Evolutionary conservation across 192 early-diverging fungal species (phyloP).

Genomic region (Pilobolus umbonatus): DNA sequence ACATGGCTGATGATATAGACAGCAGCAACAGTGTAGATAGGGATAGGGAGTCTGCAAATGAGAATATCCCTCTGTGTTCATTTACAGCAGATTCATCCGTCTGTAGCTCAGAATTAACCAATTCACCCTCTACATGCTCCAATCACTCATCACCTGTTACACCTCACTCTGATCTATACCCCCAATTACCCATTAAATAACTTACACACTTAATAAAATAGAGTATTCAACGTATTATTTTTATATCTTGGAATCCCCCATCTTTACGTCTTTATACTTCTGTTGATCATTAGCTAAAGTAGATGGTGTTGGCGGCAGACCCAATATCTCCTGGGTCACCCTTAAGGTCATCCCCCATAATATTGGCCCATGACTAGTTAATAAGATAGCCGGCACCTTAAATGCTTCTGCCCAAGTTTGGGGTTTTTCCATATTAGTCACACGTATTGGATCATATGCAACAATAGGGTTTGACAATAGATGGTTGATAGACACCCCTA

Average conservation of each 20-base stretch:
- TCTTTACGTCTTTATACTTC: neutral
- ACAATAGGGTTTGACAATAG: neutral
- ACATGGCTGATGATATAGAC: neutral
- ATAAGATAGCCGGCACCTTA: neutral
- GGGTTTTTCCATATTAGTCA: neutral
- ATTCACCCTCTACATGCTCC: conserved; percentile 13
- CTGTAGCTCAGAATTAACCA: too few relatives aligned
- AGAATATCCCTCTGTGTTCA: too few relatives aligned
- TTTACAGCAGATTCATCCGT: too few relatives aligned
- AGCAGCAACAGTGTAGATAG: neutral
- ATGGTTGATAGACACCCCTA: conserved; percentile 14
- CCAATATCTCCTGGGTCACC: conserved; percentile 25
- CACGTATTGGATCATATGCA: neutral
- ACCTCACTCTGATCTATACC: neutral
- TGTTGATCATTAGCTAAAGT: neutral
- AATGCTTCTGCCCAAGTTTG: neutral
- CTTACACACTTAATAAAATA: neutral
- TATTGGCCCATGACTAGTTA: neutral
- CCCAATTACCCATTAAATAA: neutral
- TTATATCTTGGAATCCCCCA: neutral
- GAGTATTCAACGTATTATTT: neutral
- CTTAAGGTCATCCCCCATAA: conserved; percentile 30
- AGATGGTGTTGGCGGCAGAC: neutral
- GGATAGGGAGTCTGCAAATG: too few relatives aligned
- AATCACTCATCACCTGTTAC: conserved; percentile 15